Conservation (phyloP, 2,329 filamentous ascomycete genomes). For the Dothidotthia symphoricarpi region DNA sequence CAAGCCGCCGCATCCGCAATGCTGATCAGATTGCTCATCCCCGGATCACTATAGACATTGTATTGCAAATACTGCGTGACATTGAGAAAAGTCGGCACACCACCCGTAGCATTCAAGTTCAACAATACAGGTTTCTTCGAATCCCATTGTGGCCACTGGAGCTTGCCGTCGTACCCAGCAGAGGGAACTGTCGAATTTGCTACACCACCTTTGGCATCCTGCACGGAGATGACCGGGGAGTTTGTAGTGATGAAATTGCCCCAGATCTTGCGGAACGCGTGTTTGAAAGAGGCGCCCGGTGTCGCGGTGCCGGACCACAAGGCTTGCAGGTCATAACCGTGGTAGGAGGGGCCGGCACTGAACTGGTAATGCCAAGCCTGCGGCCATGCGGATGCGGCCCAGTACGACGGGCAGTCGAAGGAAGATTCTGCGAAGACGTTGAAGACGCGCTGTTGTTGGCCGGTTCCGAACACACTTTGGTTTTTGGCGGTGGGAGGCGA, state of each 20-base stretch:
- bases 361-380: constrained; percentile 38
- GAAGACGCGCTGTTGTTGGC: constrained; percentile 41
- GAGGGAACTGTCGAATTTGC: constrained; percentile 23
- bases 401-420: constrained; percentile 44
- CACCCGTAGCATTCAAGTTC: constrained; percentile 34
- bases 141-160: constrained; percentile 32
- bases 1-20: constrained; percentile 28
- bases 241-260: constrained; percentile 32
- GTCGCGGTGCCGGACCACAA: constrained; percentile 26
- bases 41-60: constrained; percentile 31
- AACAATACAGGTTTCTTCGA: constrained; percentile 18
- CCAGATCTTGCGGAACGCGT: constrained; percentile 37
- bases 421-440: constrained; percentile 48
- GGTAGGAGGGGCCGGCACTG: constrained; percentile 28
- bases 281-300: constrained; percentile 30
- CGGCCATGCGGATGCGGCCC: constrained; percentile 40
- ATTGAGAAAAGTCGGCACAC: constrained; percentile 14
- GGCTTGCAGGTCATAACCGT: constrained; percentile 35
- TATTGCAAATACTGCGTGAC: constrained; percentile 29
- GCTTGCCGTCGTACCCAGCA: constrained; percentile 12
- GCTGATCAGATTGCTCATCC: constrained; percentile 31
- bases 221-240: constrained; percentile 26
- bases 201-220: constrained; percentile 28
- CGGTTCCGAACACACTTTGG: constrained; percentile 31
- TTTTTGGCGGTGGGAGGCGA: constrained; percentile 27